Evolutionary conservation across 441 rosid genomes (phyloP).

Genomic region (Monsonia emarginata): DNA sequence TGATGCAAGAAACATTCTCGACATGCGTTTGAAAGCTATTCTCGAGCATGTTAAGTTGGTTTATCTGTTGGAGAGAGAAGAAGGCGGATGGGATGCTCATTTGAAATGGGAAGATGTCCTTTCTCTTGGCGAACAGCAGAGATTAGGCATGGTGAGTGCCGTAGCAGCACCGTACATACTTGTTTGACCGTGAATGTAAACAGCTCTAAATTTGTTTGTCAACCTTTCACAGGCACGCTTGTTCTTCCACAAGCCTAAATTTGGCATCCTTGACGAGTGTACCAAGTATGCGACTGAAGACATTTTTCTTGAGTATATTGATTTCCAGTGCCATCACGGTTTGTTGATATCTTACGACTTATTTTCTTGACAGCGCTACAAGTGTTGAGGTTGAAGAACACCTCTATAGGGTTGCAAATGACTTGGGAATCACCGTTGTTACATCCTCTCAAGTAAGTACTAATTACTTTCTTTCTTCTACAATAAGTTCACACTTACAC

Average conservation of each 20-base stretch:
- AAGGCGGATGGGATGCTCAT: constrained; percentile 78
- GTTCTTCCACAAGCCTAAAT: constrained; percentile 88
- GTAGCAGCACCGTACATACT: not conserved
- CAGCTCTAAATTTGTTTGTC: too few relatives aligned
- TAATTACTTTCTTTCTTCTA: not conserved
- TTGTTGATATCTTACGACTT: not conserved
- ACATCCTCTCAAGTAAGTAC: constrained; percentile 87
- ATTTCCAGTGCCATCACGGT: not conserved
- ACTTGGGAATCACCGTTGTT: constrained; percentile 79
- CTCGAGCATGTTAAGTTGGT: constrained; percentile 75
- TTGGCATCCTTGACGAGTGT: constrained; percentile 97
- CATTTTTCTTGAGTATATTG: not conserved
- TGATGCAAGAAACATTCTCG: constrained; percentile 39
- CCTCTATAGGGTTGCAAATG: constrained; percentile 75
- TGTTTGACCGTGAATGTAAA: constrained; percentile 1
- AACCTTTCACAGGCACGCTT: constrained; percentile 73
- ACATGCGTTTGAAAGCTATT: constrained; percentile 53
- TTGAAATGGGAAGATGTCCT: constrained; percentile 87
- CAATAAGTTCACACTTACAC: too few relatives aligned
- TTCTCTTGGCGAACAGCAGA: constrained; percentile 97
- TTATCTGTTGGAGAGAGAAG: constrained; percentile 86
- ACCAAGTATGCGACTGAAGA: constrained; percentile 57
- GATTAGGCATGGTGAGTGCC: constrained; percentile 22
- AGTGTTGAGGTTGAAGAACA: constrained; percentile 99
- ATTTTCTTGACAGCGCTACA: constrained; percentile 55